Evolutionary conservation across 1,284 basidiomycete species (phyloP).

Genomic region (Heterobasidion irregulare): DNA sequence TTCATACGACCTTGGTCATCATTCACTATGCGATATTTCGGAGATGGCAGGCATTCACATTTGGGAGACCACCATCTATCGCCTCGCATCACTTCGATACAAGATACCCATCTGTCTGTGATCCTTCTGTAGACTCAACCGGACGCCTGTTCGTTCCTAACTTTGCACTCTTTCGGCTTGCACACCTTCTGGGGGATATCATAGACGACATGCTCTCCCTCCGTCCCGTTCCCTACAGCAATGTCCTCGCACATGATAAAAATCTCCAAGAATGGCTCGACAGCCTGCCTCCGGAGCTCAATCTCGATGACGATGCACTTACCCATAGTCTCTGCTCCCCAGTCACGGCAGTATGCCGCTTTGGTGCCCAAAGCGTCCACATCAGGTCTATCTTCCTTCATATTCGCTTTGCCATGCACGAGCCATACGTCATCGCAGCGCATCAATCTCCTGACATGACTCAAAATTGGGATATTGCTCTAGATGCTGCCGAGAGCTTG

Average conservation of each 20-base stretch:
- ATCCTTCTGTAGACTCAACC: conserved; percentile 49
- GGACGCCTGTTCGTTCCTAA: conserved; percentile 63
- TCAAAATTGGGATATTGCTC: conserved; percentile 60
- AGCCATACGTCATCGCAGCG: conserved; percentile 52
- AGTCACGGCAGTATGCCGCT: conserved; percentile 43
- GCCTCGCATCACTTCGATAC: conserved; percentile 77
- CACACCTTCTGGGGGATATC: conserved; percentile 69
- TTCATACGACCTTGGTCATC: background rate
- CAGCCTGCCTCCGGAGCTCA: conserved; percentile 57
- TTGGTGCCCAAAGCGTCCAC: conserved; percentile 72
- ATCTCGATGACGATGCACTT: conserved; percentile 66
- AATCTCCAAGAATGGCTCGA: conserved; percentile 66
- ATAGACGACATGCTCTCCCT: conserved; percentile 76
- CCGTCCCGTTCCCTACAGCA: conserved; percentile 63
- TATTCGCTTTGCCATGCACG: conserved; percentile 74
- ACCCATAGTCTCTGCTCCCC: conserved; percentile 61
- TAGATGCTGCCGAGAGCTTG: conserved; percentile 63
- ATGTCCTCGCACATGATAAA: conserved; percentile 60
- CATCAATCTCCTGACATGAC: conserved; percentile 29
- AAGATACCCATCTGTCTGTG: conserved; percentile 56
- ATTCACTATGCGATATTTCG: conserved; percentile 1
- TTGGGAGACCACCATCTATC: conserved; percentile 66
- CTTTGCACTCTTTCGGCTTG: conserved; percentile 65
- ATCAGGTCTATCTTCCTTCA: conserved; percentile 69
- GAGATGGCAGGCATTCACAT: conserved; percentile 81